A percentile compares a stretch with the other conserved stretches of the same genome.
phyloP scores from a whole-genome alignment of 441 rosid species.

The Bruguiera hainesii region DNA sequence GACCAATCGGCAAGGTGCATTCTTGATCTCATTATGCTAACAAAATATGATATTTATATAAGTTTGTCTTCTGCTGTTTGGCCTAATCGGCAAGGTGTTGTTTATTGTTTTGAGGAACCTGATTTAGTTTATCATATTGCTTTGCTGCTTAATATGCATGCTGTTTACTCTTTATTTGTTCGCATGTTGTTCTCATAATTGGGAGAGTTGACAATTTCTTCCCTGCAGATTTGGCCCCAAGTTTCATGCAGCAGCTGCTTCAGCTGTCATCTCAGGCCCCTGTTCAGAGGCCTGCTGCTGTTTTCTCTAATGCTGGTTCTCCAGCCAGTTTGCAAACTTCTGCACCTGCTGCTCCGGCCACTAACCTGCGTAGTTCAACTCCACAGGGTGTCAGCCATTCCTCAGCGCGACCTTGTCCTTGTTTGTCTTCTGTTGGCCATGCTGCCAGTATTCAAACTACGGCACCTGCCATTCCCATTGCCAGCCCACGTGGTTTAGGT shows the following conservation, averaged over 20 bases:
- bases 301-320: constrained; percentile 25
- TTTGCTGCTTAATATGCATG: background rate
- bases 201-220: constrained; percentile 15
- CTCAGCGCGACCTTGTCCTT: background rate
- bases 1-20: constrained; percentile 49
- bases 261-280: constrained; percentile 38
- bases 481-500: no score
- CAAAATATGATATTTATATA: background rate
- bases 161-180: background rate
- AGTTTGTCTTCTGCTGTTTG: background rate
- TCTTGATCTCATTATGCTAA: constrained; percentile 4
- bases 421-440: no score
- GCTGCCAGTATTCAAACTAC: no score
- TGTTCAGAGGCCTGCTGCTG: constrained; percentile 33
- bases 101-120: no score
- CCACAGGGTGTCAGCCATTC: constrained; percentile 26
- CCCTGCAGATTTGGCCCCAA: constrained; percentile 41
- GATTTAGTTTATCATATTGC: no score
- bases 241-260: constrained; percentile 42
- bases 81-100: no score
- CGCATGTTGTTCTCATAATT: background rate
- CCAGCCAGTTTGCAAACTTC: constrained; percentile 21
- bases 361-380: constrained; percentile 15
- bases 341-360: constrained; percentile 12
- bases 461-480: no score